Conservation (phyloP, 768 basidiomycete genomes). For the Hypholoma sublateritium region DNA sequence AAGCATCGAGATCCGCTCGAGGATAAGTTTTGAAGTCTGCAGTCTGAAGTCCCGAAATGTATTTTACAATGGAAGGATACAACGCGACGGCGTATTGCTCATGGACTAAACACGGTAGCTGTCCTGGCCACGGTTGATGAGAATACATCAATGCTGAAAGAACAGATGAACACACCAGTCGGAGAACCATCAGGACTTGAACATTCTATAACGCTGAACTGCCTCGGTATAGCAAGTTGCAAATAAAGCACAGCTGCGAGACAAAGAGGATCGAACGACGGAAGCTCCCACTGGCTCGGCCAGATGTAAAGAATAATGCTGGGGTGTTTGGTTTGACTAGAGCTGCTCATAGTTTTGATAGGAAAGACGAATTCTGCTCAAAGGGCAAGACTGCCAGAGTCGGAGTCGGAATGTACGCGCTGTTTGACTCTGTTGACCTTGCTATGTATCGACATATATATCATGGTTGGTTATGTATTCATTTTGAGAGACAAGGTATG, state of each 20-base stretch:
- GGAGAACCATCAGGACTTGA: constrained; percentile 73
- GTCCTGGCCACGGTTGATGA: constrained; percentile 43
- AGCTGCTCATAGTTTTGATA: not conserved
- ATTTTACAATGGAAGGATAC: constrained; percentile 62
- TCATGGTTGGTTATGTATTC: not conserved
- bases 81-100: constrained; percentile 49
- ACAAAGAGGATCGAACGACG: constrained; percentile 67
- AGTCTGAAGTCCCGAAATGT: constrained; percentile 52
- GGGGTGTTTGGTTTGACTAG: constrained; percentile 12
- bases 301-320: constrained; percentile 58
- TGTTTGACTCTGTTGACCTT: not conserved
- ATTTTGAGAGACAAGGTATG: not conserved
- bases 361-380: too few relatives aligned
- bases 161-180: constrained; percentile 51
- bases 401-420: not conserved
- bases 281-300: constrained; percentile 65
- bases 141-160: not conserved
- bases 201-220: constrained; percentile 61
- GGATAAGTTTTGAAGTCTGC: constrained; percentile 27
- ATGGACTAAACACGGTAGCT: constrained; percentile 70
- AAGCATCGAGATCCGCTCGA: constrained; percentile 46
- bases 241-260: constrained; percentile 67
- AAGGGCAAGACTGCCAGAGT: too few relatives aligned
- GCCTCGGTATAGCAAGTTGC: constrained; percentile 67
- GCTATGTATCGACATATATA: not conserved